These are phyloP conservation scores for Claviceps paspali DNA, from an alignment of 2,329 filamentous ascomycete species.

Conservation along the genomic window DNA sequence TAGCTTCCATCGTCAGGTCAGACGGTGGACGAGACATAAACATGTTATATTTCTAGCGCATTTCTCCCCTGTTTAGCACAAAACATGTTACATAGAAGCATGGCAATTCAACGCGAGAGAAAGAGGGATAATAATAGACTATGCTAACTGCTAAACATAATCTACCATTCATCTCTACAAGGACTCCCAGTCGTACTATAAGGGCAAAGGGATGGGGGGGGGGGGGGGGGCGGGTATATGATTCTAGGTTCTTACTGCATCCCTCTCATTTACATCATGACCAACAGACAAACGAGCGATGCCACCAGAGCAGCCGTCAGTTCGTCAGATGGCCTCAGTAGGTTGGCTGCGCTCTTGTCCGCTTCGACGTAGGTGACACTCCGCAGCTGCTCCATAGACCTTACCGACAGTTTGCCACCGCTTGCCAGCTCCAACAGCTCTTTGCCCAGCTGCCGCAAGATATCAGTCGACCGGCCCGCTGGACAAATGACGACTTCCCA, in stretches of 20 bases:
- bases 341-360: conserved; percentile 13
- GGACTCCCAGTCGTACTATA: not conserved
- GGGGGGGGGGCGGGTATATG: not conserved
- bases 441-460: conserved; percentile 34
- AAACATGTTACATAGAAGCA: too few species aligned
- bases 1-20: too few species aligned
- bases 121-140: not conserved
- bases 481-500: conserved; percentile 74
- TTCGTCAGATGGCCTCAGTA: conserved; percentile 7
- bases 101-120: too few species aligned
- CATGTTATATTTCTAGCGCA: too few species aligned
- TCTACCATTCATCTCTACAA: conserved; percentile 4
- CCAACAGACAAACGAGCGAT: not conserved
- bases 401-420: conserved; percentile 22
- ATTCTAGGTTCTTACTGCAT: conserved; percentile 7
- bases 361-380: conserved; percentile 21
- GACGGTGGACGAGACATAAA: too few species aligned
- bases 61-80: too few species aligned
- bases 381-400: conserved; percentile 16
- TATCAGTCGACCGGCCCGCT: conserved; percentile 41
- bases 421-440: conserved; percentile 33
- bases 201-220: too few species aligned
- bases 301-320: conserved; percentile 5
- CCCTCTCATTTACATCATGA: conserved; percentile 1
- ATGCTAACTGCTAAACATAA: not conserved